Evolutionary conservation across 2,329 filamentous ascomycete species (phyloP).

Genomic region (Paecilomyces dactylethromorphus): DNA sequence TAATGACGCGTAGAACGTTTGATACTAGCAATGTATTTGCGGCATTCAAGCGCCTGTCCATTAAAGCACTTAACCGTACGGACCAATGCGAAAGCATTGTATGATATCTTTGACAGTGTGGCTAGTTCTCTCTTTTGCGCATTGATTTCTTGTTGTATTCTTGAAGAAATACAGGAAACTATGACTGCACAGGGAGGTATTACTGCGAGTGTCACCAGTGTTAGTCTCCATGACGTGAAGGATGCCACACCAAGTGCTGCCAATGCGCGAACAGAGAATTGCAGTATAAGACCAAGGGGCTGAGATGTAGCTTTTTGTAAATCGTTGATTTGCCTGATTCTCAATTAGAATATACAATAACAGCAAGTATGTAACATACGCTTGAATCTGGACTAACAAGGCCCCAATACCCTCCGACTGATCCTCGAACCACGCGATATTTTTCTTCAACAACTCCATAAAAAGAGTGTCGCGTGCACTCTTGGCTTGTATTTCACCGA

Average conservation of each 20-base stretch:
- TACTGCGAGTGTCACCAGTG: conserved; percentile 68
- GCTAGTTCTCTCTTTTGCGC: conserved; percentile 62
- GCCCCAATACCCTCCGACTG: conserved; percentile 65
- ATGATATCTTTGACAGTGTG: conserved; percentile 63
- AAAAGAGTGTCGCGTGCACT: conserved; percentile 62
- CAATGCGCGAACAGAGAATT: conserved; percentile 57
- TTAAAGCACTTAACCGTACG: conserved; percentile 85
- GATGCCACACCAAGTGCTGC: conserved; percentile 67
- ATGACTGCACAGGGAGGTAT: conserved; percentile 61
- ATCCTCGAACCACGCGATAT: conserved; percentile 77
- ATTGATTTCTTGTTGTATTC: conserved; percentile 60
- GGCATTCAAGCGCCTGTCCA: conserved; percentile 62
- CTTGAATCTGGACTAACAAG: conserved; percentile 65
- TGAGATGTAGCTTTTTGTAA: conserved; percentile 75
- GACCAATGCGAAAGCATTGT: conserved; percentile 65
- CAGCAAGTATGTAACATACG: conserved; percentile 45
- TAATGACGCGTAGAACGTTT: conserved; percentile 57
- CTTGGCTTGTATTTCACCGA: conserved; percentile 74
- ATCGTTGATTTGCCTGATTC: conserved; percentile 67
- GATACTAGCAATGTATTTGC: conserved; percentile 57
- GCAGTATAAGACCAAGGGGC: conserved; percentile 64
- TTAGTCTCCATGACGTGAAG: conserved; percentile 75
- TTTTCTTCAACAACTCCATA: conserved; percentile 59
- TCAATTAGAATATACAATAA: background rate
- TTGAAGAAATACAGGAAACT: conserved; percentile 54